Conservation (phyloP, 257 asterid species). For the Salvia splendens region DNA sequence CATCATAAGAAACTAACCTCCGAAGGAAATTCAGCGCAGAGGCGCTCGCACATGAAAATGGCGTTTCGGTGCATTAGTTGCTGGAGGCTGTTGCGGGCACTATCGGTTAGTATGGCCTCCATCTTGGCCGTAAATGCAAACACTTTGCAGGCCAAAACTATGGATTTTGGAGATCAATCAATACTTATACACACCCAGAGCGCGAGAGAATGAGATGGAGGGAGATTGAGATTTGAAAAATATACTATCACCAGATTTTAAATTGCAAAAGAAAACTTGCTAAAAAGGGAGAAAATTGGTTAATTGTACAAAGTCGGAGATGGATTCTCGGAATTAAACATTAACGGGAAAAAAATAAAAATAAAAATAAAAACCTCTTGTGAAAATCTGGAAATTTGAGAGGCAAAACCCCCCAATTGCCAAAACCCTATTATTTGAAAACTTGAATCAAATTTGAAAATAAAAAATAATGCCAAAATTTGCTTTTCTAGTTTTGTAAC, state of each 20-base stretch:
- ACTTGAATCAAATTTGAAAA: too few relatives aligned
- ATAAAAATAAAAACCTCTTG: too few relatives aligned
- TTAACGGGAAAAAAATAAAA: too few relatives aligned
- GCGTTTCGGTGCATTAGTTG: slow-evolving; percentile 79
- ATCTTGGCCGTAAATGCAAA: slow-evolving; percentile 36
- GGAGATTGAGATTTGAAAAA: slow-evolving; percentile 21
- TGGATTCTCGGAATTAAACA: too few relatives aligned
- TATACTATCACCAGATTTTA: slow-evolving; percentile 16
- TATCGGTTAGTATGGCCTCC: slow-evolving; percentile 74
- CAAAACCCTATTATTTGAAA: too few relatives aligned
- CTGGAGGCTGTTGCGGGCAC: slow-evolving; percentile 67
- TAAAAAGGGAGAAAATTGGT: background rate
- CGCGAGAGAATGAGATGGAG: background rate
- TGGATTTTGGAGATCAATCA: slow-evolving; percentile 16
- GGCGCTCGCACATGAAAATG: slow-evolving; percentile 90
- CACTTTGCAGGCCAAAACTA: background rate
- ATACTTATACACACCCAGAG: slow-evolving; percentile 6
- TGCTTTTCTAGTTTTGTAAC: too few relatives aligned
- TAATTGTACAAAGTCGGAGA: background rate
- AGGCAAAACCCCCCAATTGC: too few relatives aligned
- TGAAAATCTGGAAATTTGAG: too few relatives aligned
- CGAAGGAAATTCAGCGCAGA: slow-evolving; percentile 88
- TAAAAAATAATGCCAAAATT: too few relatives aligned
- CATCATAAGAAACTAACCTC: slow-evolving; percentile 53
- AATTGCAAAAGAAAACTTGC: background rate